Evolutionary conservation across 768 basidiomycete species (phyloP), one percentile per base, ranked within the genome.

Genomic region (Podaxis sp.): DNA sequence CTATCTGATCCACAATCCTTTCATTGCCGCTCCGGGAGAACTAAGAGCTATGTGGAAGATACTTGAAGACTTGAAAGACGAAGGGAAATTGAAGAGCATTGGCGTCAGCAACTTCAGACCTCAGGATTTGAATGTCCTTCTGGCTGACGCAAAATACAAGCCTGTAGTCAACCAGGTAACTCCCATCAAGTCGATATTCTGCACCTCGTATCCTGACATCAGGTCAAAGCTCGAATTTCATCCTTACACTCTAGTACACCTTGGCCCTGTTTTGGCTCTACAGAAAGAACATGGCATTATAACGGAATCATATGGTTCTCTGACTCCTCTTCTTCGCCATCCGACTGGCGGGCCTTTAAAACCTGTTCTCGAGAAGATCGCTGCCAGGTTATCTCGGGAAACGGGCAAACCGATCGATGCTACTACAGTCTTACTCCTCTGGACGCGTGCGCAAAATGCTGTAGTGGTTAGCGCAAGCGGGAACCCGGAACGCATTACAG

Each of bases 61-160:
- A 14, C 72, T 87, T 67, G 84, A 86, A 62, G 77, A 78, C 32
- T 70, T 80, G 53, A 79, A 82, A 67, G 66, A 67, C 25, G 75
- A 73, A 37, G 74, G 74, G 13, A 72, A 73, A 55, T 68, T 76
- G 21, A 73, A 74, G 61, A 76, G 72, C 62, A 77, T 80, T 61
- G 82, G 83, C n/a, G 80, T 84, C 25, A 79, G 78, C 66, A 84
- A 85, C 72, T 82, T 81, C 69, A 72, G 74, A 21, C 73, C 78
- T 27, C 72, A 77, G 61, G 75, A 79, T 61, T 64, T 85, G 11
- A 73, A 82, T 50, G 67, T 70, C 2, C 68, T 84, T 25, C 63
- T 81, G 6, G 72, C 78, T 25, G 76, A 70, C 2, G 78, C 77
- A 21, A 82, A 74, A 62, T 72, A 81, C 63, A 76, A 77, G n/a